These are phyloP conservation scores for Kodamaea kakaduensis DNA, from an alignment of 805 yeast genomes.

Conservation along the genomic window DNA sequence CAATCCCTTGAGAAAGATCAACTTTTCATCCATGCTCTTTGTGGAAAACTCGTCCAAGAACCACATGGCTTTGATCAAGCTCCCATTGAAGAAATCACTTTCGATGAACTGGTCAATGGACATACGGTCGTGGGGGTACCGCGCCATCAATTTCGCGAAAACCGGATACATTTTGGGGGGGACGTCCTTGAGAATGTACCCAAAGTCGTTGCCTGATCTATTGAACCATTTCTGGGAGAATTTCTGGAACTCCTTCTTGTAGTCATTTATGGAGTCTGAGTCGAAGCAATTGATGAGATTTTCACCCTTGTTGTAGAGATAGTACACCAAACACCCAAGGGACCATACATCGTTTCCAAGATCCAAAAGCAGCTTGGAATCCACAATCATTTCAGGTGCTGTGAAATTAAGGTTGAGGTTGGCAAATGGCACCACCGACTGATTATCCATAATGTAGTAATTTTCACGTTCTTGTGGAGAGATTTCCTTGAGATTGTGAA, in stretches of 20 bases:
- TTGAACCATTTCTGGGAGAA: constrained; percentile 44
- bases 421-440: constrained; percentile 76
- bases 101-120: constrained; percentile 65
- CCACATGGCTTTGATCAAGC: constrained; percentile 73
- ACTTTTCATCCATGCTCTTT: constrained; percentile 61
- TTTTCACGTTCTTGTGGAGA: constrained; percentile 48
- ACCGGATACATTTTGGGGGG: constrained; percentile 54
- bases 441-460: constrained; percentile 64
- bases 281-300: constrained; percentile 39
- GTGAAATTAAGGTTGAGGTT: constrained; percentile 68
- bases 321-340: constrained; percentile 70
- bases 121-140: constrained; percentile 54
- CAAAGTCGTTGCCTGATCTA: constrained; percentile 31
- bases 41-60: constrained; percentile 82
- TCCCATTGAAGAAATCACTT: constrained; percentile 75
- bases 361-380: constrained; percentile 45
- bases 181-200: constrained; percentile 48
- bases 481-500: constrained; percentile 48
- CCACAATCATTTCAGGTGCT: constrained; percentile 80
- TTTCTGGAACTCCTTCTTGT: constrained; percentile 50
- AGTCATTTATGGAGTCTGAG: constrained; percentile 54
- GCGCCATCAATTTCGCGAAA: constrained; percentile 51
- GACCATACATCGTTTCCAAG: constrained; percentile 81
- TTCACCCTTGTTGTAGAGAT: constrained; percentile 57
- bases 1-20: constrained; percentile 65